Evolutionary conservation across 345 rosid species (phyloP).

Genomic region (Citrus inodora): DNA sequence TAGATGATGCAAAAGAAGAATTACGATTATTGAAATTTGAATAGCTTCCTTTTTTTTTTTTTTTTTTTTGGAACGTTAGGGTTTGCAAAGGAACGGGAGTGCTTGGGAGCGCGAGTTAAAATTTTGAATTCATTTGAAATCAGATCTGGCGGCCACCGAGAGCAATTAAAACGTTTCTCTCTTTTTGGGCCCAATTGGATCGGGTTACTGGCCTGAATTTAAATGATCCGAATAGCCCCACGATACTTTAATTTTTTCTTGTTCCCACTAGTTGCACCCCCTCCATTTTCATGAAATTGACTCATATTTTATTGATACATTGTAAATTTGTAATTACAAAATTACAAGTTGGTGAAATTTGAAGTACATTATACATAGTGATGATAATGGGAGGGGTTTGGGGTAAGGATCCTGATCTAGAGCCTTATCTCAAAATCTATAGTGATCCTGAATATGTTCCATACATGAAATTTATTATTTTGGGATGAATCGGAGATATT

Average conservation of each 20-base stretch:
- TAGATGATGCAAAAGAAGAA: background rate
- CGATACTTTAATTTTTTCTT: too few species aligned
- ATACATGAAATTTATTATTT: too few species aligned
- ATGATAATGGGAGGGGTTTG: too few species aligned
- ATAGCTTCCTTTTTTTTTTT: background rate
- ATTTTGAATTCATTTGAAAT: constrained; percentile 48
- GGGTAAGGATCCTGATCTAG: too few species aligned
- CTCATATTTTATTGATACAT: too few species aligned
- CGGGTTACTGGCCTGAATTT: background rate
- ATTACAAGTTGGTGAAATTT: too few species aligned
- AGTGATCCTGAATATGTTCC: too few species aligned
- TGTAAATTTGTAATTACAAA: too few species aligned
- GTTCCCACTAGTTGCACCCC: too few species aligned
- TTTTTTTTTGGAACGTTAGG: constrained; percentile 22
- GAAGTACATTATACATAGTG: too few species aligned
- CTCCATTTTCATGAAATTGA: too few species aligned
- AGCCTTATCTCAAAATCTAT: too few species aligned
- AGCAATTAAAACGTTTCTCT: background rate
- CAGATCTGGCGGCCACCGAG: constrained; percentile 27
- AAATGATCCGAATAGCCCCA: background rate
- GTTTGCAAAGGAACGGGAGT: constrained; percentile 12
- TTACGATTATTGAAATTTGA: background rate
- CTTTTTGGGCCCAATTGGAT: constrained; percentile 9
- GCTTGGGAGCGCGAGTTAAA: constrained; percentile 7
- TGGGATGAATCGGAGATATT: rapidly evolving